These are phyloP conservation scores for Penicillium hesseltinei DNA, from an alignment of 2,329 filamentous ascomycete genomes.

Conservation along the genomic window DNA sequence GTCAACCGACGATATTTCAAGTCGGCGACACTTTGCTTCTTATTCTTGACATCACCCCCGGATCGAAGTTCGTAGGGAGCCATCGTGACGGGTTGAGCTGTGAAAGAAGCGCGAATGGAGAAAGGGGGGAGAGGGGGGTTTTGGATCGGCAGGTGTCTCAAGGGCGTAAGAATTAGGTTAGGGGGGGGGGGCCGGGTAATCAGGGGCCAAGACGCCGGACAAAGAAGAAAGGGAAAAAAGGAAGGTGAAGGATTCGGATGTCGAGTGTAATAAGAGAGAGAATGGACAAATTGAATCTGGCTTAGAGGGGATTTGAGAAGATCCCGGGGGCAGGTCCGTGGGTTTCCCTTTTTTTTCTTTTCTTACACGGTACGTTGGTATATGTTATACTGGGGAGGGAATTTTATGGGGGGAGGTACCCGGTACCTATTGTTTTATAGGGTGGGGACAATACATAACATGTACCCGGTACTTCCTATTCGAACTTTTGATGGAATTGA, in stretches of 20 bases:
- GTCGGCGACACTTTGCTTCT: conserved; percentile 99
- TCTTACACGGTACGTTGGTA: conserved; percentile 2
- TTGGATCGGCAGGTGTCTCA: conserved; percentile 11
- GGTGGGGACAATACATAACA: neutral
- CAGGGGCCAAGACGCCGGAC: conserved; percentile 8
- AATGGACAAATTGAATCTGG: conserved; percentile 10
- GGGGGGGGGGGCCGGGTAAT: neutral
- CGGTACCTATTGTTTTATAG: conserved; percentile 1
- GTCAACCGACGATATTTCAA: conserved; percentile 94
- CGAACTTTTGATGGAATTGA: neutral
- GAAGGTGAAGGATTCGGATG: conserved; percentile 3
- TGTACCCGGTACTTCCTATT: conserved; percentile 1
- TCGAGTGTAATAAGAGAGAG: conserved; percentile 3
- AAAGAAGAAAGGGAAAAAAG: neutral
- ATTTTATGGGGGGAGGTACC: neutral
- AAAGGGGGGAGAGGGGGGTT: conserved; percentile 16
- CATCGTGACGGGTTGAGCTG: conserved; percentile 43
- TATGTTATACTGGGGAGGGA: neutral
- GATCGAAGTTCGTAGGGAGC: conserved; percentile 65
- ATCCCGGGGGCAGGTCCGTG: conserved; percentile 8
- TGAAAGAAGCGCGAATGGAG: conserved; percentile 13
- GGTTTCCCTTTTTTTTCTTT: conserved; percentile 1
- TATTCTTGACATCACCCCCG: conserved; percentile 71
- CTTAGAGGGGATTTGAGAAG: conserved; percentile 3
- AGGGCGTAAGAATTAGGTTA: conserved; percentile 9